phyloP scores from a whole-genome alignment of 371 early-diverging fungal species.

The Mucor lusitanicus region DNA sequence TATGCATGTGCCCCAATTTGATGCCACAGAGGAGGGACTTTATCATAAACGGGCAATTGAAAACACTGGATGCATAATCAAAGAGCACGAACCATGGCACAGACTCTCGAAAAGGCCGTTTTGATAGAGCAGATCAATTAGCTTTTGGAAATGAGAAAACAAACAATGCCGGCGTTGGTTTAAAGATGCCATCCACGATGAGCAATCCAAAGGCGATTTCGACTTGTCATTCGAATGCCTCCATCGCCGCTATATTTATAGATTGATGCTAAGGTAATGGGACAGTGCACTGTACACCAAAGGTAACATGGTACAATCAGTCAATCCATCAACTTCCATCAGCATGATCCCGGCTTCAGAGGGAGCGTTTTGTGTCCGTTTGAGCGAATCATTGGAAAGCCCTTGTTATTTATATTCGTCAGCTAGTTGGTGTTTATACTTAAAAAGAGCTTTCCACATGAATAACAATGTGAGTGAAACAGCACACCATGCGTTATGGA shows the following conservation, averaged over 20 bases:
- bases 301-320: not conserved
- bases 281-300: too few relatives aligned
- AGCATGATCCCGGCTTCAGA: not conserved
- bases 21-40: not conserved
- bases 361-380: not conserved
- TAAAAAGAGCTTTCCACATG: constrained; percentile 2
- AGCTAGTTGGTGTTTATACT: not conserved
- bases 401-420: not conserved
- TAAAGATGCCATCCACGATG: not conserved
- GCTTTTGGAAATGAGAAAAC: not conserved
- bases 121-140: not conserved
- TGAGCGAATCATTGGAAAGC: not conserved
- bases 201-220: not conserved
- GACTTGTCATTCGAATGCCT: too few relatives aligned
- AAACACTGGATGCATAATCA: not conserved
- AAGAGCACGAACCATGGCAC: not conserved
- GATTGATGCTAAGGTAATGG: not conserved
- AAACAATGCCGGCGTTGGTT: not conserved
- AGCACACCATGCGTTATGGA: not conserved
- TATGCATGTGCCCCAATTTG: too few relatives aligned
- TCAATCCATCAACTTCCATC: not conserved
- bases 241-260: not conserved
- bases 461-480: constrained; percentile 4
- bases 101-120: not conserved
- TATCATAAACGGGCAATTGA: not conserved